These are phyloP conservation scores for Trypethelium eluteriae DNA, from an alignment of 495 filamentous ascomycete species.

Conservation along the genomic window DNA sequence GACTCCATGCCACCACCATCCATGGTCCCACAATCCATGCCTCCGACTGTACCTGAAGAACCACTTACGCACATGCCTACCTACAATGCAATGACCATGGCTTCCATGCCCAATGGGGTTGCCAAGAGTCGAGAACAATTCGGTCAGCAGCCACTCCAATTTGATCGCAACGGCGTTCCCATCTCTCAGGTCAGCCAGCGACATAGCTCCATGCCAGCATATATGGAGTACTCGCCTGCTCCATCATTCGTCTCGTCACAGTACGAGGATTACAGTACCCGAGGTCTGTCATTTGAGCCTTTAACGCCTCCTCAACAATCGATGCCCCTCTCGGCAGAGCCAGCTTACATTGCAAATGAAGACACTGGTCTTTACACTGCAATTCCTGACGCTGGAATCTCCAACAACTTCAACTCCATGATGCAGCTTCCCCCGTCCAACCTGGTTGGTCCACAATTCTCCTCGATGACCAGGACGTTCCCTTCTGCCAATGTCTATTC, in stretches of 20 bases:
- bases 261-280: conserved; percentile 94
- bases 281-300: conserved; percentile 92
- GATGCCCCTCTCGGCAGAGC: conserved; percentile 68
- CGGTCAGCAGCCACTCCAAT: conserved; percentile 60
- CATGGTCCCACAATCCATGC: conserved; percentile 51
- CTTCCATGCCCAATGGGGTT: conserved; percentile 50
- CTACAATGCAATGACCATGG: conserved; percentile 37
- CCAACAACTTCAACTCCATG: conserved; percentile 65
- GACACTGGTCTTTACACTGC: conserved; percentile 92
- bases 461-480: conserved; percentile 58
- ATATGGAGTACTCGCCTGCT: conserved; percentile 94
- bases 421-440: conserved; percentile 88
- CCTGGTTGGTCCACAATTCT: conserved; percentile 66
- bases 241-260: conserved; percentile 96
- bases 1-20: conserved; percentile 80
- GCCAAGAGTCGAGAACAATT: conserved; percentile 75
- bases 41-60: conserved; percentile 66
- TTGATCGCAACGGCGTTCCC: conserved; percentile 84
- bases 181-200: conserved; percentile 75
- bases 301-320: conserved; percentile 90
- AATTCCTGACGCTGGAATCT: conserved; percentile 66
- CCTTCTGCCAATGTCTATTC: conserved; percentile 78
- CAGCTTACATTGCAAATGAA: conserved; percentile 95
- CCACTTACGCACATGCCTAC: conserved; percentile 59
- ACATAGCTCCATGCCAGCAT: conserved; percentile 94